These are phyloP conservation scores for Lachnellula arida DNA, from an alignment of 2,329 filamentous ascomycete species.

Conservation along the genomic window DNA sequence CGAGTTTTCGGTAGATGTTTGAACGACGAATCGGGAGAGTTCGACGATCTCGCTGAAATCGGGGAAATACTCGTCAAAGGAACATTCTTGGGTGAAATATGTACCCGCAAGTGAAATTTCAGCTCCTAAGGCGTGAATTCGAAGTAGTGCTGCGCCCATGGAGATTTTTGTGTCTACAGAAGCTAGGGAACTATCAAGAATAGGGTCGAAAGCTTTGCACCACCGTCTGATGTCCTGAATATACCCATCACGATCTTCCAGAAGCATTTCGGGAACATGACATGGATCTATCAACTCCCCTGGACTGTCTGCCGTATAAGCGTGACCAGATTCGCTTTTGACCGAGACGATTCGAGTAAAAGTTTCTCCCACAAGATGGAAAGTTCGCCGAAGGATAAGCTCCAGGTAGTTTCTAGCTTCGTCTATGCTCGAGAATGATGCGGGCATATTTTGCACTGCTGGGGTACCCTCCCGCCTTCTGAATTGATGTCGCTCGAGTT, in stretches of 20 bases:
- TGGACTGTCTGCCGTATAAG: constrained; percentile 3
- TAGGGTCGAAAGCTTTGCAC: constrained; percentile 3
- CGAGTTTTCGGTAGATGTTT: background rate
- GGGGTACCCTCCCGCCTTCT: constrained; percentile 6
- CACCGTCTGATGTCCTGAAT: constrained; percentile 6
- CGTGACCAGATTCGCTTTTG: constrained; percentile 9
- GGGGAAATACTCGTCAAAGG: constrained; percentile 48
- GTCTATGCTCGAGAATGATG: constrained; percentile 3
- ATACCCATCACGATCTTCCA: background rate
- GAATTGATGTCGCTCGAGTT: constrained; percentile 1
- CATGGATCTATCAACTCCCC: constrained; percentile 11
- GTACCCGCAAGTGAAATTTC: constrained; percentile 7
- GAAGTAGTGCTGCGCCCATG: constrained; percentile 7
- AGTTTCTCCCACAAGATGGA: constrained; percentile 11
- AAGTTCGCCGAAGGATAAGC: constrained; percentile 10
- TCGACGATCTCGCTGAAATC: constrained; percentile 50
- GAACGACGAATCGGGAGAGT: constrained; percentile 51
- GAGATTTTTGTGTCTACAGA: background rate
- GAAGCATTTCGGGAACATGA: constrained; percentile 1
- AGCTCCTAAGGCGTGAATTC: constrained; percentile 3
- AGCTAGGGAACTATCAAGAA: background rate
- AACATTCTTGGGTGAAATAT: constrained; percentile 51
- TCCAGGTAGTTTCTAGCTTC: constrained; percentile 13
- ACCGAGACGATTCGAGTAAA: constrained; percentile 4
- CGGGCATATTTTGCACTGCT: constrained; percentile 10